Base-by-base conservation (phyloP, 768 basidiomycete genomes). In the Boletus reticuloceps region DNA sequence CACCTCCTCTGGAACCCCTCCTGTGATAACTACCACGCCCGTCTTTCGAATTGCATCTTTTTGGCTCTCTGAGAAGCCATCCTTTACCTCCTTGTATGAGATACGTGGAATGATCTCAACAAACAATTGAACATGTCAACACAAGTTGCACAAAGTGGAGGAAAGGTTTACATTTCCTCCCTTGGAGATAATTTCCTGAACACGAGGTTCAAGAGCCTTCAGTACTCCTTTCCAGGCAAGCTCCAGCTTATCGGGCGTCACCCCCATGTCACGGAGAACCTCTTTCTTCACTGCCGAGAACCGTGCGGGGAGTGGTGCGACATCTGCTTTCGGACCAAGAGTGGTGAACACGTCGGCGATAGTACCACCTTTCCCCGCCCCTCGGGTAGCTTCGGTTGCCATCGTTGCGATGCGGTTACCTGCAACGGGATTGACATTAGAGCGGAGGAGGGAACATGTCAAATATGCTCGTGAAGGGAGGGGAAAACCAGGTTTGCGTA, bases 261-360 rank as follows among this genome's bases (percentile, higher is more conserved):
- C 53, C 2, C 50, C 48, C 54, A 68, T 54, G 11, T 83, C 80
- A 10, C 58, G 69, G 69, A 79, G 80, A 0, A 89, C 55, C 27
- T 69, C 65, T 55, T 76, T 77, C 73, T 92, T 91, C 25, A 91
- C 68, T 7, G 78, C 76, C 0, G 76, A 60, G 56, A 89, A 90
- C 0, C 87, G 78, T 9, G 72, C 62, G 0, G 86, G 86, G 6
- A 89, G 77, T 6, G 67, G 68, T 1, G 67, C 67, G 6, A 68
- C 68, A 1, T 71, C 60, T 39, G 72, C 69, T 27, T 74, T 74
- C 3, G 72, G 72, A 3, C 72, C 70, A 9, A 81, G 70, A 4
- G 78, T 77, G 0, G 75, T 70, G 56, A 82, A 82, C 25, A 81
- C 74, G 31, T 73, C 71, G 20, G 76, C 75, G 39, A 84, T 80